These are phyloP conservation scores for Xylaria sp. DNA, from an alignment of 2,329 filamentous ascomycete species.

Conservation along the genomic window DNA sequence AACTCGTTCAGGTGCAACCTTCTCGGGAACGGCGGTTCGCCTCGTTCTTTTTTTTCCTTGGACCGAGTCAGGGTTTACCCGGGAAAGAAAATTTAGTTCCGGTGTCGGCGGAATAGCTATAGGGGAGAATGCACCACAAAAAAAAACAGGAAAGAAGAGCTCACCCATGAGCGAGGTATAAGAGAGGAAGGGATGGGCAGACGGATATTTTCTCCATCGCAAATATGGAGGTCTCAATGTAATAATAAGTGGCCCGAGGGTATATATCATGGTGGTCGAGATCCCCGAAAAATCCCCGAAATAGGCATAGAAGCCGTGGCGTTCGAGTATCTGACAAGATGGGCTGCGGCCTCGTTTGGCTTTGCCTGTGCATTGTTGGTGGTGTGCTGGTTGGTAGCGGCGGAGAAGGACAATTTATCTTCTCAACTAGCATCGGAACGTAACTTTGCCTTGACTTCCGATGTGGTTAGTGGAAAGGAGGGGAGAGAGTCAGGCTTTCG, in stretches of 20 bases:
- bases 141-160: background rate
- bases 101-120: conserved; percentile 25
- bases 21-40: conserved; percentile 20
- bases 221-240: conserved; percentile 10
- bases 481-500: background rate
- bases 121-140: background rate
- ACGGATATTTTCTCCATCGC: conserved; percentile 1
- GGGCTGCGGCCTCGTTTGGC: conserved; percentile 11
- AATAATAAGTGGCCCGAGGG: conserved; percentile 4
- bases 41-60: background rate
- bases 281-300: conserved; percentile 10
- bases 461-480: conserved; percentile 3
- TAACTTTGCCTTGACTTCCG: conserved; percentile 12
- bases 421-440: conserved; percentile 21
- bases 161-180: conserved; percentile 2
- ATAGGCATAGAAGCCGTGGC: conserved; percentile 5
- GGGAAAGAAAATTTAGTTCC: conserved; percentile 16
- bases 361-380: background rate
- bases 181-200: background rate
- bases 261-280: conserved; percentile 3
- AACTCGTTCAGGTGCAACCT: background rate
- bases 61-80: conserved; percentile 20
- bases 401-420: conserved; percentile 5
- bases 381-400: conserved; percentile 23
- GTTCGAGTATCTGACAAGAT: conserved; percentile 18